Conservation (phyloP, 1,284 basidiomycete genomes). For the Prillingera fragicola region DNA sequence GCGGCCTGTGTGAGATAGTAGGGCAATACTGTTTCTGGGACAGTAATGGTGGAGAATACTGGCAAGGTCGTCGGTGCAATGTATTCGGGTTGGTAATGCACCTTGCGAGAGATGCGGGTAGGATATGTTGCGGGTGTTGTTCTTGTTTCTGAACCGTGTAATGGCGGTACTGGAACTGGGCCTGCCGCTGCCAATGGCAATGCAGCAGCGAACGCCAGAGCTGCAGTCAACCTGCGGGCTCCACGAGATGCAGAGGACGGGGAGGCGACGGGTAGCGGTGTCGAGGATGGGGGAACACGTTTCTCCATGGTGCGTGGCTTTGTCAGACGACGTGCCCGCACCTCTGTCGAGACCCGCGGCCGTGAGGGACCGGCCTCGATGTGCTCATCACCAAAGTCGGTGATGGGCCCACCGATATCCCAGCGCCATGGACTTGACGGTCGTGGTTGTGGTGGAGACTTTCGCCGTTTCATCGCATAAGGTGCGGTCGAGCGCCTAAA, state of each 20-base stretch:
- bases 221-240: background rate
- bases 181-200: slow-evolving; percentile 5
- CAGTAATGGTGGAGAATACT: background rate
- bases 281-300: background rate
- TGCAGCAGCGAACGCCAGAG: background rate
- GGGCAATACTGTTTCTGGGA: slow-evolving; percentile 28
- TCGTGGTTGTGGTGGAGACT: background rate
- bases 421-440: slow-evolving; percentile 16
- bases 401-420: slow-evolving; percentile 19
- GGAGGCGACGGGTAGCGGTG: background rate
- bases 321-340: background rate
- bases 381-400: slow-evolving; percentile 18
- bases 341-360: background rate
- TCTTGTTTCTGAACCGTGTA: background rate
- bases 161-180: background rate
- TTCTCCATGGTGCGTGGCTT: background rate
- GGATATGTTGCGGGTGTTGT: background rate
- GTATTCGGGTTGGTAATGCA: background rate
- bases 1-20: slow-evolving; percentile 27
- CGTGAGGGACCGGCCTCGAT: slow-evolving; percentile 15
- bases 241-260: no score
- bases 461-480: background rate
- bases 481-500: background rate
- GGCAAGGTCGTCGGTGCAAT: background rate
- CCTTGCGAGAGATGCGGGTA: background rate